Conservation (phyloP, 139 green algal species). For the Deuterostichococcus epilithicus region DNA sequence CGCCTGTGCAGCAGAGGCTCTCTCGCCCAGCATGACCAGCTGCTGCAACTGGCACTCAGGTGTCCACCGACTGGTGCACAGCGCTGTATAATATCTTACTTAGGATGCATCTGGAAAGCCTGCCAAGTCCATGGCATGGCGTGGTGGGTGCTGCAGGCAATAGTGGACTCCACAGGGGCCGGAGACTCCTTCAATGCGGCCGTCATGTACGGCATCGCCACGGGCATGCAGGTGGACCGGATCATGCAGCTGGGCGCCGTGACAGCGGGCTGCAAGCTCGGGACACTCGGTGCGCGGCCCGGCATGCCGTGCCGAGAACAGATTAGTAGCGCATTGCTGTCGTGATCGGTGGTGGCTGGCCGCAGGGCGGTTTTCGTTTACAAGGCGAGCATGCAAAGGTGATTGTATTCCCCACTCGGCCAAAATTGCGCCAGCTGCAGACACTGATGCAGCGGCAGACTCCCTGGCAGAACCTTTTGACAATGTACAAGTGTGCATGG, state of each 20-base stretch:
- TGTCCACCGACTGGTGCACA: not conserved
- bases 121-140: not conserved
- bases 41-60: not conserved
- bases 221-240: constrained; percentile 27
- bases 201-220: constrained; percentile 72
- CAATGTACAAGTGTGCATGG: too few relatives aligned
- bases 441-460: too few relatives aligned
- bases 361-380: too few relatives aligned
- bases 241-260: constrained; percentile 58
- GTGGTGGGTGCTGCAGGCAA: constrained; percentile 23
- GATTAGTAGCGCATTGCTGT: constrained; percentile 40
- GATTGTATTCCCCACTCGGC: too few relatives aligned
- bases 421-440: too few relatives aligned
- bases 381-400: too few relatives aligned
- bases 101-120: constrained; percentile 7
- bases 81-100: constrained; percentile 19
- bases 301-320: constrained; percentile 59
- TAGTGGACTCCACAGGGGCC: constrained; percentile 90
- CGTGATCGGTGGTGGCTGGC: not conserved
- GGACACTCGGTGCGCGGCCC: constrained; percentile 64
- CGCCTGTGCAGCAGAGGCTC: too few relatives aligned
- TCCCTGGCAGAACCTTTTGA: too few relatives aligned
- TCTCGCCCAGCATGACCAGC: not conserved
- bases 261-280: constrained; percentile 84
- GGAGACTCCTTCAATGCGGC: constrained; percentile 91